phyloP scores from a whole-genome alignment of 768 basidiomycete genomes.

The Lyophyllum semitale region DNA sequence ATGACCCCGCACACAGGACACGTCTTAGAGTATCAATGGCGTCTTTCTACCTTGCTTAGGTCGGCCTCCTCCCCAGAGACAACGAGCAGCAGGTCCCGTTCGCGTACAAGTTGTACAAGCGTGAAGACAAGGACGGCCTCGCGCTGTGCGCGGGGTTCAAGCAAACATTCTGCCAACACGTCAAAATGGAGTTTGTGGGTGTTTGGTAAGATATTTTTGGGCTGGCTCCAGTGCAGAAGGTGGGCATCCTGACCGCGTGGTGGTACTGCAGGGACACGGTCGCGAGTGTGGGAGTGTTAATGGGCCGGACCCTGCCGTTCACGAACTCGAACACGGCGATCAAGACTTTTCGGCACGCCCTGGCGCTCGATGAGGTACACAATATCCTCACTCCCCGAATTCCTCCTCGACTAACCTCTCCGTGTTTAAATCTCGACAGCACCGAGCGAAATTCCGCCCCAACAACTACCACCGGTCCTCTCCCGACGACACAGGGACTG shows the following conservation, averaged over 20 bases:
- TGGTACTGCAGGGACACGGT: slow-evolving; percentile 68
- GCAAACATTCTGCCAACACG: slow-evolving; percentile 64
- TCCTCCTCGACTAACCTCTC: neutral
- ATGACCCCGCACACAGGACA: neutral
- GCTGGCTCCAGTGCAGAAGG: too few relatives aligned
- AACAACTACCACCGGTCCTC: slow-evolving; percentile 58
- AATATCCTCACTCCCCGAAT: neutral
- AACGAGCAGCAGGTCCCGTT: slow-evolving; percentile 72
- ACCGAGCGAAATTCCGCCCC: slow-evolving; percentile 65
- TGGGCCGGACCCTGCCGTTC: slow-evolving; percentile 64
- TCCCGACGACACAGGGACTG: slow-evolving; percentile 24
- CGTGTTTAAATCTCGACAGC: slow-evolving; percentile 42
- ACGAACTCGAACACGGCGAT: slow-evolving; percentile 62
- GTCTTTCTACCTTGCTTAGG: slow-evolving; percentile 35
- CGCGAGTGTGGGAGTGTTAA: slow-evolving; percentile 70
- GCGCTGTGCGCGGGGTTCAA: slow-evolving; percentile 68
- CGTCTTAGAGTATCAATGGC: neutral
- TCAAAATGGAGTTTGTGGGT: slow-evolving; percentile 77
- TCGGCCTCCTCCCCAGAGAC: slow-evolving; percentile 69
- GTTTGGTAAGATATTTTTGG: slow-evolving; percentile 55
- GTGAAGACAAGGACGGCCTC: slow-evolving; percentile 45
- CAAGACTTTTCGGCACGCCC: slow-evolving; percentile 74
- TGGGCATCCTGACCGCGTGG: neutral
- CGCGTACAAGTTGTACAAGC: slow-evolving; percentile 73
- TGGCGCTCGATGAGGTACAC: slow-evolving; percentile 75